phyloP scores from a whole-genome alignment of 2,329 filamentous ascomycete genomes.

The Leptosphaerulina australis region DNA sequence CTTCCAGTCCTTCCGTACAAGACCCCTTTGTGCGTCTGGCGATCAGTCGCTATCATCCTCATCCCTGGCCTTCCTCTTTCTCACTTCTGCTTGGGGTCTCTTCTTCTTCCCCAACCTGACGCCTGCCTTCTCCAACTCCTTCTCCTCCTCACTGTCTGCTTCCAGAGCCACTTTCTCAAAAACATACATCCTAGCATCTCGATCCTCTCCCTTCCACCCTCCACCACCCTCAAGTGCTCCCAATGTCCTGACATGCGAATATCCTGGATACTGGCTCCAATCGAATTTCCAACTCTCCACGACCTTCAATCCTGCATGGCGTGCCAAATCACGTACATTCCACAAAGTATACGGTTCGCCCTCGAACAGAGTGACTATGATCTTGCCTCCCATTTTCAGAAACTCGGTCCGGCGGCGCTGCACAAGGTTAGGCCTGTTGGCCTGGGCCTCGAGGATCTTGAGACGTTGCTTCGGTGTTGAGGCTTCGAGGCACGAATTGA shows the following conservation, averaged over 20 bases:
- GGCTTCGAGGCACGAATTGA: slow-evolving; percentile 36
- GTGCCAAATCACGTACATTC: slow-evolving; percentile 87
- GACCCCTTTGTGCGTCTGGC: background rate
- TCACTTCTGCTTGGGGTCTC: slow-evolving; percentile 1
- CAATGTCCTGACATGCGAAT: slow-evolving; percentile 74
- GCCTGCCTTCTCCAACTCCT: slow-evolving; percentile 22
- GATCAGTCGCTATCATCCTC: slow-evolving; percentile 25
- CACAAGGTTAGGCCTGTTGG: slow-evolving; percentile 34
- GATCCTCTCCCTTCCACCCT: slow-evolving; percentile 57
- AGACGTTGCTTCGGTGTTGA: slow-evolving; percentile 22
- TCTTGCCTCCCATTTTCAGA: slow-evolving; percentile 59
- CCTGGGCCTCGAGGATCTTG: slow-evolving; percentile 20
- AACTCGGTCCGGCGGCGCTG: slow-evolving; percentile 44
- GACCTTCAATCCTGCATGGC: slow-evolving; percentile 75
- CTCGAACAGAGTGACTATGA: slow-evolving; percentile 89
- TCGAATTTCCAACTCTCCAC: slow-evolving; percentile 73
- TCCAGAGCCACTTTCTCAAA: slow-evolving; percentile 50
- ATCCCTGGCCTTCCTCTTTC: slow-evolving; percentile 23
- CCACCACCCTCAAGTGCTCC: slow-evolving; percentile 60
- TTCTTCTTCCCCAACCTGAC: slow-evolving; percentile 23
- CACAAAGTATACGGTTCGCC: slow-evolving; percentile 93
- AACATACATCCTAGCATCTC: slow-evolving; percentile 54
- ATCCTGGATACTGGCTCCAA: slow-evolving; percentile 71
- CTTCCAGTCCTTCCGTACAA: background rate
- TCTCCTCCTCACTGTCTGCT: slow-evolving; percentile 33